Percentiles rank a stretch among this genome's conserved stretches.
These are phyloP conservation scores for Phaffomyces opuntiae DNA, from an alignment of 805 yeast species.

Conservation along the genomic window DNA sequence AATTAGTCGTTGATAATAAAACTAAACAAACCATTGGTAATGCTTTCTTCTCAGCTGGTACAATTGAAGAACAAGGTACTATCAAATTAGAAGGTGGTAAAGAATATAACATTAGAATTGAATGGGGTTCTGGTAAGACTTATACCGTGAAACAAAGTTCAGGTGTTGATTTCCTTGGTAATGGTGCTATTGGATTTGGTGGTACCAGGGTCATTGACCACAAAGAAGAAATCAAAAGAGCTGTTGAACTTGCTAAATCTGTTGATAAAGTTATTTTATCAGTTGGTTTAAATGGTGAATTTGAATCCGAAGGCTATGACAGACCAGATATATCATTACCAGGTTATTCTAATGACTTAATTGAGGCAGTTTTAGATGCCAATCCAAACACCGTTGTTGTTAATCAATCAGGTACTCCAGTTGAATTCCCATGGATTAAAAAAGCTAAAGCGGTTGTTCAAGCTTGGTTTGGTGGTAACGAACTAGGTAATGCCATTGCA, in stretches of 20 bases:
- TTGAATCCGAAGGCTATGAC: constrained; percentile 58
- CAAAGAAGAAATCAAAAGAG: constrained; percentile 30
- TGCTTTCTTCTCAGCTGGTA: constrained; percentile 48
- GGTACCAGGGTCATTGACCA: constrained; percentile 23
- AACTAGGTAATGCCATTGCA: constrained; percentile 51
- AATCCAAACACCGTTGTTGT: constrained; percentile 48
- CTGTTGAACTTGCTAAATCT: constrained; percentile 41
- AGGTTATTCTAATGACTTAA: constrained; percentile 37
- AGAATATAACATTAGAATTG: constrained; percentile 38
- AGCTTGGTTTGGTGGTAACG: constrained; percentile 54
- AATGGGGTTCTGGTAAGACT: constrained; percentile 45
- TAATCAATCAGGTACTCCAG: constrained; percentile 57
- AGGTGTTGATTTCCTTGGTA: constrained; percentile 24
- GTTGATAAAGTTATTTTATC: constrained; percentile 48
- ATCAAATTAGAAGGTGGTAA: constrained; percentile 36
- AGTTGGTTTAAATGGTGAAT: constrained; percentile 46
- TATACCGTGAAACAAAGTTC: constrained; percentile 10
- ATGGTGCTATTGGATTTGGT: constrained; percentile 33
- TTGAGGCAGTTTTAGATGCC: constrained; percentile 36
- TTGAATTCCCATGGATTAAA: constrained; percentile 46
- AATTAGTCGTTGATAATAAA: constrained; percentile 49
- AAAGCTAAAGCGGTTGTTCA: constrained; percentile 39
- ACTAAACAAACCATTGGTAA: constrained; percentile 43
- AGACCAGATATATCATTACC: constrained; percentile 46
- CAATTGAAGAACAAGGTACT: constrained; percentile 40